Conservation (phyloP, 768 basidiomycete genomes). For the Suillus spraguei region DNA sequence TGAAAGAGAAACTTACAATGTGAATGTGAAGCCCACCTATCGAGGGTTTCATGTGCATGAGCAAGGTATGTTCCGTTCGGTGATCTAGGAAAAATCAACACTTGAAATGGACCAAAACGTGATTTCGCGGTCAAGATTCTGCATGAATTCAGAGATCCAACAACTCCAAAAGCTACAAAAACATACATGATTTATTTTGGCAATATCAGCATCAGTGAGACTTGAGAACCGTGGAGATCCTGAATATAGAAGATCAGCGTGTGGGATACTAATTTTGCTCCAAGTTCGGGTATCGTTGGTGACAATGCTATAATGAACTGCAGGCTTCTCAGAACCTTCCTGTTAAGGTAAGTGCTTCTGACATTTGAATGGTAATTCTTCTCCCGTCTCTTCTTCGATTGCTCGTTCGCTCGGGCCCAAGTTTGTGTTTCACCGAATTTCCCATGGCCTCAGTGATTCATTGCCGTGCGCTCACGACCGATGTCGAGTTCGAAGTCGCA, state of each 20-base stretch:
- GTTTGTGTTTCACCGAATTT: too few species aligned
- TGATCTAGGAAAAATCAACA: conserved; percentile 45
- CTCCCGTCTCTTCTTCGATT: too few species aligned
- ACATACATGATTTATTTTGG: not conserved
- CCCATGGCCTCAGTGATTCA: too few species aligned
- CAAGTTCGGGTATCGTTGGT: conserved; percentile 36
- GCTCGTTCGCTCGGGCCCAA: too few species aligned
- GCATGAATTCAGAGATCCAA: not conserved
- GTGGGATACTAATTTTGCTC: conserved; percentile 19
- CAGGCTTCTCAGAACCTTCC: too few species aligned
- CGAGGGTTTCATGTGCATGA: conserved; percentile 5
- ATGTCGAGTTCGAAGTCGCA: too few species aligned
- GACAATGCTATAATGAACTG: not conserved
- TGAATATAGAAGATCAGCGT: not conserved
- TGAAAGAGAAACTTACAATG: conserved; percentile 16
- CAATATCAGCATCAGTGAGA: not conserved
- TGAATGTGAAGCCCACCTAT: conserved; percentile 14
- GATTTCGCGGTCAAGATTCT: conserved; percentile 27
- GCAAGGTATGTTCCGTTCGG: conserved; percentile 36
- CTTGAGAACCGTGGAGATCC: conserved; percentile 1
- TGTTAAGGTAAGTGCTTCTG: too few species aligned
- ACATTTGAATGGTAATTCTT: too few species aligned
- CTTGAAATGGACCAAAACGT: conserved; percentile 23
- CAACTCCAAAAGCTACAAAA: not conserved
- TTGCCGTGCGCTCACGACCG: too few species aligned